Evolutionary conservation across 768 basidiomycete genomes (phyloP), one percentile per base, ranked within the genome.

Genomic region (Trametes cingulata): DNA sequence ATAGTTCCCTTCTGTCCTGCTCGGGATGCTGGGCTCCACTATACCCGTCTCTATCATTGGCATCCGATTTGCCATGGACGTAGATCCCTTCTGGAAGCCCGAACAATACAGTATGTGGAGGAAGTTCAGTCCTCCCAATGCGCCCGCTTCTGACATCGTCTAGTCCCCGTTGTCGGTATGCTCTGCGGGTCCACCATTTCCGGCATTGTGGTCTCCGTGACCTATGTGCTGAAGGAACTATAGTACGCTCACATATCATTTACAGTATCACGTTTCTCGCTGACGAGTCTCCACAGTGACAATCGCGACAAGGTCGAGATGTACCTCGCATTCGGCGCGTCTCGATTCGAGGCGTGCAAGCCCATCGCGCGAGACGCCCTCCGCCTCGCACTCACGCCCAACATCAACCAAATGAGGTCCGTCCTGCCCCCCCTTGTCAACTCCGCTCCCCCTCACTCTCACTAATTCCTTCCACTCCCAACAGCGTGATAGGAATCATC

Each of bases 131-230:
- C 15, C 22, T 13, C 41, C 24, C 36, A 39, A 17, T 36, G 17
- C 17, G 10, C 29, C 10, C 29, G 8, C 22, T 43, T 36, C 40
- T 36, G 14, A 42, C n/a, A 8, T 25, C 19, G 14, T 37, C 14
- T 61, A 92, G 91, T 93, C 52, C 91, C 90, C 6, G 83, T 93
- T 52, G 80, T 92, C 8, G 91, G 93, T 7, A 95, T 94, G 93
- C 77, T 94, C 2, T 88, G 91, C 40, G 92, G 92, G 1, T 85
- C 82, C 55, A 86, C 90, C 1, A 87, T 95, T 52, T 86, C 87
- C 0, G 85, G 86, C 0, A 82, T 94, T 7, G 86, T 91, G 2
- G 83, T 95, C 0, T 80, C 86, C 2, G 76, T 88, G 3, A 83
- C 81, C 54, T 86, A 82, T 55, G 80, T 93, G n/a, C 76, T 92